phyloP scores from a whole-genome alignment of 768 basidiomycete genomes.

The Xerocomellus chrysenteron region DNA sequence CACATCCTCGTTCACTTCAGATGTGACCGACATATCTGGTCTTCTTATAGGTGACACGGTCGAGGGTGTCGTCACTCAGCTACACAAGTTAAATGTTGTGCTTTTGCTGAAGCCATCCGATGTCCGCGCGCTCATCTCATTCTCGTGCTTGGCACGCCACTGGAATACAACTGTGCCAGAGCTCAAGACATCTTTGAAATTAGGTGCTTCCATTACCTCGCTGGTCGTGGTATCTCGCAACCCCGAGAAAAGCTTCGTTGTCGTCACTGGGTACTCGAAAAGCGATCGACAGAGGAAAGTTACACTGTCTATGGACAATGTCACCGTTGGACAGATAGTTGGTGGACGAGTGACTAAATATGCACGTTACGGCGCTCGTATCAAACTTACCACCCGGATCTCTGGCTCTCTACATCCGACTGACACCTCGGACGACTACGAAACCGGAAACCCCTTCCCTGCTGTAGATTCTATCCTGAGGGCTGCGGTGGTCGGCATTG shows the following conservation, averaged over 20 bases:
- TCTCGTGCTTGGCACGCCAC: conserved; percentile 84
- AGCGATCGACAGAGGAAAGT: conserved; percentile 49
- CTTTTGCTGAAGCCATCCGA: conserved; percentile 68
- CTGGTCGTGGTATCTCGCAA: conserved; percentile 90
- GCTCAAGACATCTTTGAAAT: conserved; percentile 58
- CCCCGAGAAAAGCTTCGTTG: conserved; percentile 79
- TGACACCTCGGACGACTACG: conserved; percentile 80
- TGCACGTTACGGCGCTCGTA: conserved; percentile 64
- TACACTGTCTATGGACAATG: conserved; percentile 60
- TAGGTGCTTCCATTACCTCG: conserved; percentile 69
- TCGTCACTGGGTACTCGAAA: conserved; percentile 75
- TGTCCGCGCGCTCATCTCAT: conserved; percentile 78
- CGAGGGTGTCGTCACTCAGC: conserved; percentile 66
- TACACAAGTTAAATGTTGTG: conserved; percentile 84
- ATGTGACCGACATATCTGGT: conserved; percentile 61
- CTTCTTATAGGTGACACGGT: conserved; percentile 77
- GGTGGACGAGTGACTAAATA: conserved; percentile 80
- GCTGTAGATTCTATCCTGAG: conserved; percentile 64
- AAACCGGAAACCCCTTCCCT: conserved; percentile 54
- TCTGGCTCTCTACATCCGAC: conserved; percentile 80
- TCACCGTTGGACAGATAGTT: conserved; percentile 71
- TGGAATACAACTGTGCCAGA: conserved; percentile 64
- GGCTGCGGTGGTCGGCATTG: conserved; percentile 68
- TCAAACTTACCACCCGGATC: conserved; percentile 73
- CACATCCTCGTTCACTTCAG: conserved; percentile 45